These are phyloP conservation scores for Tephrocybe rancida DNA, from an alignment of 768 basidiomycete genomes.

Conservation along the genomic window DNA sequence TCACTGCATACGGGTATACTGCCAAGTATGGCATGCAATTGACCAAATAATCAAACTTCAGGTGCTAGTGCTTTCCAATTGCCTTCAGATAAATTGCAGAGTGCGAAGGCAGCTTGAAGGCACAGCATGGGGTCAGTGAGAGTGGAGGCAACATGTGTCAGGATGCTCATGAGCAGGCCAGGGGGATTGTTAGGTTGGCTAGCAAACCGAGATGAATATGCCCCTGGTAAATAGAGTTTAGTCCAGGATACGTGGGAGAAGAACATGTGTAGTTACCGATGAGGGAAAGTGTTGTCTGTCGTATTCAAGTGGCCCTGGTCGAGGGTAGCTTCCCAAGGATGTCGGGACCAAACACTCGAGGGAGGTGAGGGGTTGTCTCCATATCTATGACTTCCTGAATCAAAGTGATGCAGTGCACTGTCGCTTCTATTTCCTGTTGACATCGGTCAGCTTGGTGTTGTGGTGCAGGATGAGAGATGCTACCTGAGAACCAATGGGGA, in stretches of 20 bases:
- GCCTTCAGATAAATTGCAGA: slow-evolving; percentile 87
- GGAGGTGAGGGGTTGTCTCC: slow-evolving; percentile 53
- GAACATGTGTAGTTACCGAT: slow-evolving; percentile 63
- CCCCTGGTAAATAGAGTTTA: slow-evolving; percentile 40
- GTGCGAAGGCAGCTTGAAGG: slow-evolving; percentile 75
- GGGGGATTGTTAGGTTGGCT: slow-evolving; percentile 38
- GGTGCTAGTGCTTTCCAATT: slow-evolving; percentile 83
- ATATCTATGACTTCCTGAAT: slow-evolving; percentile 83
- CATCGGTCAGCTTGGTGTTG: neutral
- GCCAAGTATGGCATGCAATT: slow-evolving; percentile 76
- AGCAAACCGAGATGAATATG: slow-evolving; percentile 82
- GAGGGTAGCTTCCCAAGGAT: slow-evolving; percentile 72
- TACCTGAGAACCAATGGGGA: too few relatives aligned
- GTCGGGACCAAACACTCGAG: slow-evolving; percentile 69
- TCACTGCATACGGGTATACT: slow-evolving; percentile 64
- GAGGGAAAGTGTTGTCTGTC: slow-evolving; percentile 72
- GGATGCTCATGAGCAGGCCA: slow-evolving; percentile 61
- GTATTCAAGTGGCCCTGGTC: slow-evolving; percentile 61
- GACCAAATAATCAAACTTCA: slow-evolving; percentile 84
- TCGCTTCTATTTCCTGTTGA: slow-evolving; percentile 79
- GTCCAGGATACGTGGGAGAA: neutral
- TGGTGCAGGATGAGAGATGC: too few relatives aligned
- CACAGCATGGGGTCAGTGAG: slow-evolving; percentile 66
- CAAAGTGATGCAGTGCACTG: slow-evolving; percentile 82
- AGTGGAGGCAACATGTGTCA: slow-evolving; percentile 72